phyloP scores from a whole-genome alignment of 768 basidiomycete species.

The Thelephora aurantiotincta region DNA sequence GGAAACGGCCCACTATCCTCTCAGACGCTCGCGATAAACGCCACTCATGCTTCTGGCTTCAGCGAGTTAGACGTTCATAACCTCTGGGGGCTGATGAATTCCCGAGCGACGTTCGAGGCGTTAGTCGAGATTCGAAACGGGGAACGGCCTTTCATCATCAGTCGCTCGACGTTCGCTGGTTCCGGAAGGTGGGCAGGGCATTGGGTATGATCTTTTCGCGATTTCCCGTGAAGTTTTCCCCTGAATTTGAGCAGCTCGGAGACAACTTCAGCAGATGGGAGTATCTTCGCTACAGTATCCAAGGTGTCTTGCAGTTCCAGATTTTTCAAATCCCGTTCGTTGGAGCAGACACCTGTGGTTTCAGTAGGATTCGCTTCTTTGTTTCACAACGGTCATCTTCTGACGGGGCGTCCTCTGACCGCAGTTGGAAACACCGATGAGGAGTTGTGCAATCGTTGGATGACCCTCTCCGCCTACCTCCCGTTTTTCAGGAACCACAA shows the following conservation, averaged over 20 bases:
- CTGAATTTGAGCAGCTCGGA: slow-evolving; percentile 34
- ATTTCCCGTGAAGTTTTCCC: neutral
- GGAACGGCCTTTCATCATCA: slow-evolving; percentile 57
- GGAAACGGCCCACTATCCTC: slow-evolving; percentile 37
- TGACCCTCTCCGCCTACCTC: slow-evolving; percentile 71
- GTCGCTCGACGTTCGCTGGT: slow-evolving; percentile 55
- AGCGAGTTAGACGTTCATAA: slow-evolving; percentile 59
- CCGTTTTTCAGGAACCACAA: slow-evolving; percentile 82
- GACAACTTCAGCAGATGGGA: slow-evolving; percentile 70
- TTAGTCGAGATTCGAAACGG: slow-evolving; percentile 37
- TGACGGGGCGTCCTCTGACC: slow-evolving; percentile 5
- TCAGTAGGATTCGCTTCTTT: slow-evolving; percentile 24
- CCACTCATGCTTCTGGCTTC: slow-evolving; percentile 49
- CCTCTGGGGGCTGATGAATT: slow-evolving; percentile 61
- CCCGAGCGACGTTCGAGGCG: slow-evolving; percentile 47
- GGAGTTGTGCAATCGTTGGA: slow-evolving; percentile 76
- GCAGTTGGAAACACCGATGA: slow-evolving; percentile 53
- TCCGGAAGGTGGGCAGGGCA: slow-evolving; percentile 61
- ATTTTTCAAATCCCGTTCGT: slow-evolving; percentile 76
- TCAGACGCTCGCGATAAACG: slow-evolving; percentile 54
- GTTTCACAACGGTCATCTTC: slow-evolving; percentile 2
- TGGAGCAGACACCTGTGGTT: slow-evolving; percentile 67
- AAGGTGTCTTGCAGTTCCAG: slow-evolving; percentile 74
- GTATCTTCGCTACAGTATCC: slow-evolving; percentile 55
- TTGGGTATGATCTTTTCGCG: slow-evolving; percentile 31